Evolutionary conservation across 179 eudicot genomes (phyloP), one percentile per base, ranked within the genome.

Genomic region (Heliamphora pulchella): DNA sequence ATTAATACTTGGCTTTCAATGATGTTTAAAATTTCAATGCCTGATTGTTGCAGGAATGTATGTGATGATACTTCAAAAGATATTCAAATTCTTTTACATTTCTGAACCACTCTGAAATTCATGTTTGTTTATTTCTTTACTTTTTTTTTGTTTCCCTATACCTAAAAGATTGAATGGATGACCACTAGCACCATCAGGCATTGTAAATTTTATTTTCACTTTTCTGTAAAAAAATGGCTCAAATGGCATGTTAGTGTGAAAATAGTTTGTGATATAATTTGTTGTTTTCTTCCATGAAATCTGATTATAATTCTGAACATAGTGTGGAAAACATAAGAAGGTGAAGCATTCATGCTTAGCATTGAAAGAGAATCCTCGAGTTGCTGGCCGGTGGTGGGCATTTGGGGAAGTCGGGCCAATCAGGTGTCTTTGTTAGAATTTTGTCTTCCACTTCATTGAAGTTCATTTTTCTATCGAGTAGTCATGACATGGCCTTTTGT

Each of bases 21-120:
- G 43, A 71, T 71, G 41, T 71, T 71, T 20, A 71, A 8, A 50
- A 71, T 17, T 71, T 71, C 57, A 48, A 2, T 17, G 74, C 57
- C n/a, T 11, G 55, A n/a, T 47, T 47, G 73, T 10, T n/a, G 51
- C 55, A 47, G 47, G 39, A 9, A 20, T 70, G 51, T 8, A 20
- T 51, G 10, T 70, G n/a, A 10, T 46, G 10, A 0, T 47, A n/a
- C 4, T 31, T n/a, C 3, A 50, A 50, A 66, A 39, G 13, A n/a
- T 47, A 1, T 69, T n/a, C 57, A 48, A 1, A n/a, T 71, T 10
- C 39, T n/a, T 31, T 31, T 31, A 31, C 31, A 3, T 15, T 71
- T 11, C 11, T 59, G 7, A 59, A 15, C 20, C 5, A 17, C 1
- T 59, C 17, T 59, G 64, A 15, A 3, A 3, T 2, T 3, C 17